Evolutionary conservation across 495 filamentous ascomycete genomes (phyloP), one percentile per base, ranked within the genome.

Genomic region (Penicillium atrosanguineum): DNA sequence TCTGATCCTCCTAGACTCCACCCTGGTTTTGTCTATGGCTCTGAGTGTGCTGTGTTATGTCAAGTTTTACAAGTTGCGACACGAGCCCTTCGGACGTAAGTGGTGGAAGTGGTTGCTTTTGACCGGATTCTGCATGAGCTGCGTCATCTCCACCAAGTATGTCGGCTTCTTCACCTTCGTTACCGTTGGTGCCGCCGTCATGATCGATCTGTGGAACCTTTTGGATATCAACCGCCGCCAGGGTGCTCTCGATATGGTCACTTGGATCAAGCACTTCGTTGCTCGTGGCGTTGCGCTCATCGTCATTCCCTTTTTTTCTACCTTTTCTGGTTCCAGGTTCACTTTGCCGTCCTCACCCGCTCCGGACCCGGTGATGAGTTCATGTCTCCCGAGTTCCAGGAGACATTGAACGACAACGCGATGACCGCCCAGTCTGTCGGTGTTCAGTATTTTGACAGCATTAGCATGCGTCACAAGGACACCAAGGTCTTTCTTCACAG

Each of bases 91-190:
- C 65, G 80, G 85, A 15, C 84, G 91, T 45, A 97, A 97, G 68
- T 98, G 94, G 94, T 98, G 94, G 94, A 98, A 98, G 70, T 98
- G 94, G 94, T 81, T 98, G 29, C 83, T 98, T 46, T 73, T 97
- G 61, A 98, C 94, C 15, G 94, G 94, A 42, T 89, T 98, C 64
- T 85, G 87, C 43, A 79, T 98, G 63, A 96, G 91, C 64, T 97
- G 94, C 70, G 95, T 96, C 65, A 97, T 98, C 61, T 97, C 94
- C 18, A 96, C 90, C 65, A 98, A 98, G 73, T 97, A 97, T 60
- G 94, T 98, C 53, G 94, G 94, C 39, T 80, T 89, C 40, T 98
- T 98, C 70, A 95, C 92, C 60, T 98, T 98, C 73, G 84, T 97
- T 71, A 96, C 94, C 44, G 95, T 98, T 60, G 94, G 94, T 45